A percentile compares a stretch with the other conserved stretches of the same genome.
Conservation (phyloP, 1,284 basidiomycete genomes). For the Termitomyces sp. region DNA sequence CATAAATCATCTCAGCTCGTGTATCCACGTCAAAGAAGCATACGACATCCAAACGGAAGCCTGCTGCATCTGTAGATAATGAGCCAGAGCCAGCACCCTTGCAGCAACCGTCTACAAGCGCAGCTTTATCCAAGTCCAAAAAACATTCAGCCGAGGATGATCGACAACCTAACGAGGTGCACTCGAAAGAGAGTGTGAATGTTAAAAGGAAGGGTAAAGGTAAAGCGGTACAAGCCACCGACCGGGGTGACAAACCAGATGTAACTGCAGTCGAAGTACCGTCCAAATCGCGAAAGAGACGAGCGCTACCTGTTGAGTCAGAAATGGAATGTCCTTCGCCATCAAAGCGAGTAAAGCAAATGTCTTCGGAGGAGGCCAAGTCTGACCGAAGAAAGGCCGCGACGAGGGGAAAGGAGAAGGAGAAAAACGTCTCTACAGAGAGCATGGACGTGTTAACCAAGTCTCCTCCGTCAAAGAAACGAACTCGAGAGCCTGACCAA, state of each 20-base stretch:
- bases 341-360: slow-evolving; percentile 3
- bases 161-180: neutral
- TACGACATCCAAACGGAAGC: neutral
- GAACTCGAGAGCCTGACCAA: neutral
- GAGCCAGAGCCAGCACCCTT: neutral
- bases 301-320: neutral
- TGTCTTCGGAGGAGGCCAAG: neutral
- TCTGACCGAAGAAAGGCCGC: neutral
- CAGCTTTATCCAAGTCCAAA: neutral
- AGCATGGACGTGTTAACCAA: neutral
- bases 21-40: slow-evolving; percentile 1
- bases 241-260: neutral
- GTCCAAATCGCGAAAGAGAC: slow-evolving; percentile 1
- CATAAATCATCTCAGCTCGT: neutral
- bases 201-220: neutral
- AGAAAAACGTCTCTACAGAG: neutral
- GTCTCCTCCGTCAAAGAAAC: neutral
- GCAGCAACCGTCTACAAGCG: neutral
- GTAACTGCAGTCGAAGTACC: neutral
- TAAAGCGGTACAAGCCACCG: neutral
- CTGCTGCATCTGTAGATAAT: neutral
- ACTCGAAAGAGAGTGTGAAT: neutral
- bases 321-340: neutral
- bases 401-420: neutral
- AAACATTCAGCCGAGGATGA: neutral